Conservation (phyloP, 1,284 basidiomycete genomes). For the Cryptococcus deneoformans region DNA sequence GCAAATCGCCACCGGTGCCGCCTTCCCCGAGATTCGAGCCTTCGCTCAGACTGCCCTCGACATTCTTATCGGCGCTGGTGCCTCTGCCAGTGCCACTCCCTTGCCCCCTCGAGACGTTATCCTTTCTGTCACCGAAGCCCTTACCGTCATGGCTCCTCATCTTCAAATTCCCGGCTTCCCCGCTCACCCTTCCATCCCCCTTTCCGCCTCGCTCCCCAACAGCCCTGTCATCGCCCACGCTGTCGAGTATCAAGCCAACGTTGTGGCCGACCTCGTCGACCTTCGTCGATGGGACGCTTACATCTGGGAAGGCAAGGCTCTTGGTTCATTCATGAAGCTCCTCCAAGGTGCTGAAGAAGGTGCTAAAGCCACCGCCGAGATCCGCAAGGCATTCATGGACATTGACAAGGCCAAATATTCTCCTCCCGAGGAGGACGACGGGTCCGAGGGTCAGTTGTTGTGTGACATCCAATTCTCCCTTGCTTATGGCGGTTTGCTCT, state of each 20-base stretch:
- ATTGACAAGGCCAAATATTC: conserved; percentile 64
- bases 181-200: conserved; percentile 48
- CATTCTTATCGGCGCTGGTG: conserved; percentile 75
- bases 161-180: conserved; percentile 60
- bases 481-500: conserved; percentile 91
- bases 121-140: conserved; percentile 59
- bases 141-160: conserved; percentile 60
- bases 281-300: conserved; percentile 63
- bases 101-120: conserved; percentile 65
- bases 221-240: conserved; percentile 48
- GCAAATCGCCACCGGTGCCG: conserved; percentile 84
- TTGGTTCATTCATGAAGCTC: conserved; percentile 65
- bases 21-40: conserved; percentile 95
- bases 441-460: conserved; percentile 72
- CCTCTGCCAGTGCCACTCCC: conserved; percentile 65
- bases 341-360: conserved; percentile 46
- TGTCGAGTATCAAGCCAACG: conserved; percentile 67
- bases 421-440: conserved; percentile 58
- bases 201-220: conserved; percentile 40
- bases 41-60: conserved; percentile 78
- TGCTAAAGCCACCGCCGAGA: conserved; percentile 59
- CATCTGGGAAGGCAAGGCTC: conserved; percentile 66
- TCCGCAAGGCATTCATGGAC: conserved; percentile 69
- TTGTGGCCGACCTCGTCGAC: conserved; percentile 75
- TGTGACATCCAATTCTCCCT: conserved; percentile 94